Percentiles rank a stretch among this genome's conserved stretches.
These are phyloP conservation scores for Aspergillus uvarum DNA, from an alignment of 2,329 filamentous ascomycete genomes.

Conservation along the genomic window DNA sequence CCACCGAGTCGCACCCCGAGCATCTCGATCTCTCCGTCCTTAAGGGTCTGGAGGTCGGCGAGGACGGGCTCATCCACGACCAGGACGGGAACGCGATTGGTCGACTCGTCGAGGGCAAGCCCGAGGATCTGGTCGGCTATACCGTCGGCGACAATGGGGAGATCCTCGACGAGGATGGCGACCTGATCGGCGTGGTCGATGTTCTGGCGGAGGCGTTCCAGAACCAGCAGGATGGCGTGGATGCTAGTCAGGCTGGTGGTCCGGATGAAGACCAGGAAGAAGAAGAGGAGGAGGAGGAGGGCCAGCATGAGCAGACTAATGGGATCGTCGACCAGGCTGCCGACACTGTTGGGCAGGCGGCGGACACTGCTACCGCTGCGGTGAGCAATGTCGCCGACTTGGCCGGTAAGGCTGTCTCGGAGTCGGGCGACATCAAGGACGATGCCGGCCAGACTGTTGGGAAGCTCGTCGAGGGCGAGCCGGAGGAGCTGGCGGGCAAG, in stretches of 20 bases:
- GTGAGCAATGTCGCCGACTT: slow-evolving; percentile 37
- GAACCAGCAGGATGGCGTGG: background rate
- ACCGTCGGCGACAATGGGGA: slow-evolving; percentile 40
- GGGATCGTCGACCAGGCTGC: background rate
- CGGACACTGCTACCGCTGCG: slow-evolving; percentile 15
- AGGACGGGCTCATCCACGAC: slow-evolving; percentile 39
- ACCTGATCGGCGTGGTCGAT: slow-evolving; percentile 41
- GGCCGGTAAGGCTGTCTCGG: slow-evolving; percentile 47
- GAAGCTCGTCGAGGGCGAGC: slow-evolving; percentile 41
- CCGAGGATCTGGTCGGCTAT: slow-evolving; percentile 42
- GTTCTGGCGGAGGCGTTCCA: slow-evolving; percentile 26
- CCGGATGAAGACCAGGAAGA: background rate
- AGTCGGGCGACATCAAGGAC: slow-evolving; percentile 55
- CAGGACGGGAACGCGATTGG: slow-evolving; percentile 38
- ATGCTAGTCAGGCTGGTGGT: background rate
- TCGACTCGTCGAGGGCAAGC: slow-evolving; percentile 41
- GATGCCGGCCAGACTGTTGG: slow-evolving; percentile 40
- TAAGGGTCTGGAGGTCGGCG: slow-evolving; percentile 42
- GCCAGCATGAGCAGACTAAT: background rate
- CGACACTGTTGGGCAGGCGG: background rate
- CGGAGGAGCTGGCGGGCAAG: slow-evolving; percentile 41
- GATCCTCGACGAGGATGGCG: slow-evolving; percentile 34
- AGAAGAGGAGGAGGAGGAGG: background rate
- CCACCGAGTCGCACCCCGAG: background rate
- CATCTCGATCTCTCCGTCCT: slow-evolving; percentile 34